Base-by-base conservation (phyloP, 2,329 filamentous ascomycete species). In the Botryosphaeria dothidea region DNA sequence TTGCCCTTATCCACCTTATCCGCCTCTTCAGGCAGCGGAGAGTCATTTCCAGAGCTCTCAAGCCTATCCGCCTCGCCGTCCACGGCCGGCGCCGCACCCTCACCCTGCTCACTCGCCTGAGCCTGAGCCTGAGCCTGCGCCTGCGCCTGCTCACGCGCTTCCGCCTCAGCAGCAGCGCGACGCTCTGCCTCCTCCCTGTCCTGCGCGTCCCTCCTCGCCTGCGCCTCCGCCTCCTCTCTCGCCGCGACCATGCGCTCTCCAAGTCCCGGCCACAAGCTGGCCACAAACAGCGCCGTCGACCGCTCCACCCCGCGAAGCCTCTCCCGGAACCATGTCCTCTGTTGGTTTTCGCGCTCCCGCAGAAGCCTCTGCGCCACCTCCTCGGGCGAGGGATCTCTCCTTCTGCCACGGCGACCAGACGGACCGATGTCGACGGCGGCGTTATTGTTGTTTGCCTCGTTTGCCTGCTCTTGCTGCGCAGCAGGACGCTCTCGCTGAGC, bases 241-340 rank as follows among this genome's bases (percentile, higher is more conserved):
- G 84, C 86, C 67, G 82, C 78, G 15, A 89, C 84, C 71, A 87
- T 85, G 7, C 85, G 78, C 71, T 89, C 87, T 0, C 87, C 86
- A 27, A 89, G 80, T 0, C 87, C 87, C 0, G 87, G 87, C 71
- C 87, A 83, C 57, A 89, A 71, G 73, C 84, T 88, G 0, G 86
- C 86, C 36, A 89, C 72, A 66, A 89, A 87, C n/a, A 89, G 77
- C n/a, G 85, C 85, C 45, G 86, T 70, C 1, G 83, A 83, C 41
- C 87, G 79, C 72, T 89, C 86, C 0, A 80, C 73, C 1, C 81
- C 79, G 48, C 84, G 75, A 19, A 86, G 61, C 4, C 61, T 68
- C 13, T 76, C 73, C 7, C 75, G 63, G 1, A 74, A 31, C 75
- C 75, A 78, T 0, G 69, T 71, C 46, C 71, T 66, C 6, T 69